phyloP scores from a whole-genome alignment of 257 asterid species.

The Capsicum pubescens region DNA sequence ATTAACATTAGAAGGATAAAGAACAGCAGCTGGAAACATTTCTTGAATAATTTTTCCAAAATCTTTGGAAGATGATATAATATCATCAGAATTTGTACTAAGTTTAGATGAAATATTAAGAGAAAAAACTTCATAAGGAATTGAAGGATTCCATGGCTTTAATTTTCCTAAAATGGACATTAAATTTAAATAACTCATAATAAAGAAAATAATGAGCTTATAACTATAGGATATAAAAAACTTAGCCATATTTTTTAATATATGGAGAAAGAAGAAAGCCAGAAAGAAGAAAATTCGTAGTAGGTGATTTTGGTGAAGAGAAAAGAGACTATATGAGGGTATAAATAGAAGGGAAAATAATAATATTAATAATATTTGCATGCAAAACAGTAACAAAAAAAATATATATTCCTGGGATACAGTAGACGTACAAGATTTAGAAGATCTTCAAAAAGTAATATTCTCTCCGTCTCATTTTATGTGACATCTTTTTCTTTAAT shows the following conservation, averaged over 20 bases:
- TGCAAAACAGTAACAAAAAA: not conserved
- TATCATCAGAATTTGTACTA: constrained; percentile 40
- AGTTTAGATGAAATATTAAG: constrained; percentile 38
- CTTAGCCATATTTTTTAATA: constrained; percentile 40
- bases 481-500: too few relatives aligned
- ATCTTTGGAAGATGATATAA: constrained; percentile 51
- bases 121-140: constrained; percentile 36
- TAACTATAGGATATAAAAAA: constrained; percentile 29
- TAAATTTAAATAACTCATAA: constrained; percentile 30
- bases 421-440: not conserved
- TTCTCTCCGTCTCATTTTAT: too few relatives aligned
- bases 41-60: constrained; percentile 63
- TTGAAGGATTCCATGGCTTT: constrained; percentile 34
- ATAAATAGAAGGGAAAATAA: not conserved
- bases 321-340: not conserved
- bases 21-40: constrained; percentile 56
- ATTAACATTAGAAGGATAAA: constrained; percentile 51
- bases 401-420: not conserved
- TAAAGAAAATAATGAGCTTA: constrained; percentile 30
- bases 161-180: constrained; percentile 34
- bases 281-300: constrained; percentile 30
- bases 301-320: constrained; percentile 16
- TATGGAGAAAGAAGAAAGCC: constrained; percentile 10
- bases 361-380: constrained; percentile 9
- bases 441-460: constrained; percentile 4